Conservation (phyloP, 2,329 filamentous ascomycete species). For the Colletotrichum simmondsii region DNA sequence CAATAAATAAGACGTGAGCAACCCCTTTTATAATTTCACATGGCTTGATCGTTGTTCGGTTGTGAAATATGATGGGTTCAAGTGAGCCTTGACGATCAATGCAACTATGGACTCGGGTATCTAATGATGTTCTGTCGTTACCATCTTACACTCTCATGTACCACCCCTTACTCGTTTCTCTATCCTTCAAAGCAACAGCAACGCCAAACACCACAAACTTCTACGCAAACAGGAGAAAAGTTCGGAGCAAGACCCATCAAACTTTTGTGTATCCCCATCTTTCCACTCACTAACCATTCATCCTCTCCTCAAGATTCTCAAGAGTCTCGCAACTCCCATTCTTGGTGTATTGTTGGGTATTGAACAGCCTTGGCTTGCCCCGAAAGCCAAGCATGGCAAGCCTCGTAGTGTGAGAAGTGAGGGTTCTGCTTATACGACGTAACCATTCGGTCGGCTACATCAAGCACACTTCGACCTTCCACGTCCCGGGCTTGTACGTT, state of each 20-base stretch:
- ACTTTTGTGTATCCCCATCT: conserved; percentile 17
- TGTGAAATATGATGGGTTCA: not conserved
- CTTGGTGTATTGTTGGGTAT: conserved; percentile 50
- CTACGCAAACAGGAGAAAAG: not conserved
- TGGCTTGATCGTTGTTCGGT: not conserved
- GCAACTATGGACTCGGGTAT: conserved; percentile 9
- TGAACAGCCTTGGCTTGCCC: conserved; percentile 50
- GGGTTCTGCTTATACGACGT: conserved; percentile 42
- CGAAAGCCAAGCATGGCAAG: conserved; percentile 58
- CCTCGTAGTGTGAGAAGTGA: conserved; percentile 55
- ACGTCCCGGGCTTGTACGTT: conserved; percentile 59
- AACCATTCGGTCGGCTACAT: conserved; percentile 56
- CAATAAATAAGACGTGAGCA: not conserved
- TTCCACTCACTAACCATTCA: no score
- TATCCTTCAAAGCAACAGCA: not conserved
- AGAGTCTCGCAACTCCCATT: conserved; percentile 46
- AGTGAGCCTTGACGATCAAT: not conserved
- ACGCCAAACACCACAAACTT: not conserved
- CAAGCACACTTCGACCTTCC: conserved; percentile 55
- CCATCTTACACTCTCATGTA: not conserved
- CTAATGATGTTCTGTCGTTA: not conserved
- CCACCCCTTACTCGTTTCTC: not conserved
- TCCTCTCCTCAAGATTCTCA: not conserved
- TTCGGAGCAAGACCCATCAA: not conserved
- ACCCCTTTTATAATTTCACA: not conserved